Percentiles rank a stretch among this genome's conserved stretches.
phyloP scores from a whole-genome alignment of 495 filamentous ascomycete species.

The Rhizodiscina lignyota region DNA sequence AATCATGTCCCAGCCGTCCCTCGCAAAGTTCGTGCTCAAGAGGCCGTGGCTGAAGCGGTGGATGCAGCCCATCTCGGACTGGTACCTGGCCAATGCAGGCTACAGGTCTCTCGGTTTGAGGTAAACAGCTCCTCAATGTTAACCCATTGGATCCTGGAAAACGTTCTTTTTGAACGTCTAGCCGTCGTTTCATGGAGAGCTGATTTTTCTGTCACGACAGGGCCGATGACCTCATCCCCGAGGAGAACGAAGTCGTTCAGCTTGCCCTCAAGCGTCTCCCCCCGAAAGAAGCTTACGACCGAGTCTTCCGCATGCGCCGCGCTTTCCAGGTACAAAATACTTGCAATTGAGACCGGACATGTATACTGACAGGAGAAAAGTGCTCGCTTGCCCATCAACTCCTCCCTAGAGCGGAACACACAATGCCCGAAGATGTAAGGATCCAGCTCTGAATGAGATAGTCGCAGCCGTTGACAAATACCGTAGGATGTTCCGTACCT shows the following conservation, averaged over 20 bases:
- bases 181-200: not conserved
- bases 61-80: constrained; percentile 61
- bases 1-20: constrained; percentile 57
- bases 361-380: constrained; percentile 22
- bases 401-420: constrained; percentile 69
- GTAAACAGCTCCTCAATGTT: constrained; percentile 32
- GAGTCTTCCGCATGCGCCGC: constrained; percentile 87
- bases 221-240: constrained; percentile 80
- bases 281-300: constrained; percentile 84
- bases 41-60: constrained; percentile 69
- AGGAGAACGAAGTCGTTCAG: constrained; percentile 75
- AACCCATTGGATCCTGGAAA: too few species aligned
- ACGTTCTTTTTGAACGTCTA: too few species aligned
- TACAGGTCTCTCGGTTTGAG: constrained; percentile 85
- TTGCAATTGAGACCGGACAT: too few species aligned
- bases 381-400: constrained; percentile 73
- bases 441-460: not conserved
- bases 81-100: constrained; percentile 73
- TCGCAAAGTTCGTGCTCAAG: constrained; percentile 56
- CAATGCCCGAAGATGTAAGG: constrained; percentile 53
- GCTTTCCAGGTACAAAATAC: constrained; percentile 64
- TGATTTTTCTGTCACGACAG: constrained; percentile 27
- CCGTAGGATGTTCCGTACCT: constrained; percentile 63
- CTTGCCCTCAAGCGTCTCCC: constrained; percentile 79
- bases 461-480: constrained; percentile 5